Evolutionary conservation across 2,329 filamentous ascomycete species (phyloP).

Genomic region (Chrysoporthe deuterocubensis): DNA sequence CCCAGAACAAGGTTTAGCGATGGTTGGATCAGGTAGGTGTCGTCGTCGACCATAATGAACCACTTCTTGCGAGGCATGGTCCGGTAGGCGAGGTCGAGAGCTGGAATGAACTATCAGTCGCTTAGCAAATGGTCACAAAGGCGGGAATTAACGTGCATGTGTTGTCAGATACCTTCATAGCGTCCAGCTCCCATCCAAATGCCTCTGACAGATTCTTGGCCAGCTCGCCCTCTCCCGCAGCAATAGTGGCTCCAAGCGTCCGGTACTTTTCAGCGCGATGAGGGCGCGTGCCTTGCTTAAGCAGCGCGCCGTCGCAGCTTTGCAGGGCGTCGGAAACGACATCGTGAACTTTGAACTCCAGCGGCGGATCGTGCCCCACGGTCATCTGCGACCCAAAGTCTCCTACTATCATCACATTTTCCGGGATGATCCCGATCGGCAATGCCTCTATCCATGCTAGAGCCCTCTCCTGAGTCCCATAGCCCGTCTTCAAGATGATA

Average conservation of each 20-base stretch:
- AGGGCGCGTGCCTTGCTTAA: slow-evolving; percentile 23
- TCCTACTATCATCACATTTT: slow-evolving; percentile 52
- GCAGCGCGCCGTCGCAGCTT: slow-evolving; percentile 34
- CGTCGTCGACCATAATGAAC: slow-evolving; percentile 63
- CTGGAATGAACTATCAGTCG: slow-evolving; percentile 53
- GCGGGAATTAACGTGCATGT: not conserved
- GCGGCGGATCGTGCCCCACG: slow-evolving; percentile 33
- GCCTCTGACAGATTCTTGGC: slow-evolving; percentile 43
- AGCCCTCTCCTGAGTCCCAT: slow-evolving; percentile 56
- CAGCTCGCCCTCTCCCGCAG: slow-evolving; percentile 42
- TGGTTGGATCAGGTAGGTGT: slow-evolving; percentile 57
- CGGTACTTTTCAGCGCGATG: slow-evolving; percentile 46
- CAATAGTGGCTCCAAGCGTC: slow-evolving; percentile 44
- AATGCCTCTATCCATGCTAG: slow-evolving; percentile 52
- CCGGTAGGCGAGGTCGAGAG: slow-evolving; percentile 57
- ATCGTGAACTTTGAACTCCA: slow-evolving; percentile 42
- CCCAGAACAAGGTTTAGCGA: slow-evolving; percentile 53
- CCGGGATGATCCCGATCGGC: slow-evolving; percentile 37
- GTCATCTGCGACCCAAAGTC: slow-evolving; percentile 49
- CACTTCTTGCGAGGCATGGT: slow-evolving; percentile 59
- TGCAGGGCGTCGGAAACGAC: slow-evolving; percentile 40
- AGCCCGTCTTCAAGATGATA: slow-evolving; percentile 61
- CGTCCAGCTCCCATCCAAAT: slow-evolving; percentile 55
- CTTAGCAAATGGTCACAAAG: not conserved
- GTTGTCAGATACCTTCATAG: slow-evolving; percentile 48